These are phyloP conservation scores for Pseudopediastrum boryanum DNA, from an alignment of 139 green algal genomes.

Conservation along the genomic window DNA sequence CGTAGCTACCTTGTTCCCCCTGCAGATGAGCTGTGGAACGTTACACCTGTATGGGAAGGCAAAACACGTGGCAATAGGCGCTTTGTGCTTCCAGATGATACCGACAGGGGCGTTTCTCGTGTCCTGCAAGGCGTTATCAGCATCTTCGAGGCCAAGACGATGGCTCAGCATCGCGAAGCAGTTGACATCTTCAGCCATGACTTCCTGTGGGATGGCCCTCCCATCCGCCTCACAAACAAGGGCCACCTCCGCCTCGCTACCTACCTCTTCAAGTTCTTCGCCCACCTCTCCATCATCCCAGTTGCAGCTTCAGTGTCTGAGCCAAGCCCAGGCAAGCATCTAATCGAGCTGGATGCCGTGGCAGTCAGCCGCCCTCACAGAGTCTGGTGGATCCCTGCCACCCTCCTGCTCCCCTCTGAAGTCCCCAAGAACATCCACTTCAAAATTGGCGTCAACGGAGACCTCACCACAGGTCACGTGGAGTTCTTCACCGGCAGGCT, in stretches of 20 bases:
- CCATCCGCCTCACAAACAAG: slow-evolving; percentile 31
- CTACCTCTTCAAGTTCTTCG: slow-evolving; percentile 39
- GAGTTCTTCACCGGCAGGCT: slow-evolving; percentile 31
- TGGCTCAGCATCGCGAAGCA: slow-evolving; percentile 19
- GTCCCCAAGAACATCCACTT: slow-evolving; percentile 37
- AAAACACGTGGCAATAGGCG: neutral
- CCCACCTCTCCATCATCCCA: slow-evolving; percentile 28
- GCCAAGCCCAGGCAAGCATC: neutral
- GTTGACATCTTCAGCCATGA: slow-evolving; percentile 20
- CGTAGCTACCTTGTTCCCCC: neutral
- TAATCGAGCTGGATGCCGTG: slow-evolving; percentile 32
- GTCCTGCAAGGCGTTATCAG: slow-evolving; percentile 21
- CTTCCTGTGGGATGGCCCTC: slow-evolving; percentile 32
- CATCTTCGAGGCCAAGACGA: slow-evolving; percentile 26
- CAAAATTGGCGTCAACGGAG: slow-evolving; percentile 29
- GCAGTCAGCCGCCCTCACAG: slow-evolving; percentile 19
- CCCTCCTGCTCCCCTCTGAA: slow-evolving; percentile 24
- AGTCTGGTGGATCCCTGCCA: slow-evolving; percentile 16
- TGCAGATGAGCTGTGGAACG: slow-evolving; percentile 14
- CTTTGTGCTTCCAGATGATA: neutral
- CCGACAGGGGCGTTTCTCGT: neutral
- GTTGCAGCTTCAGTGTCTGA: neutral
- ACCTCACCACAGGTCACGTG: slow-evolving; percentile 9
- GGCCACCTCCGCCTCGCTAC: slow-evolving; percentile 34
- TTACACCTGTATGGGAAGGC: slow-evolving; percentile 7